These are phyloP conservation scores for Chlorella sp. DNA, from an alignment of 139 green algal genomes.

Conservation along the genomic window DNA sequence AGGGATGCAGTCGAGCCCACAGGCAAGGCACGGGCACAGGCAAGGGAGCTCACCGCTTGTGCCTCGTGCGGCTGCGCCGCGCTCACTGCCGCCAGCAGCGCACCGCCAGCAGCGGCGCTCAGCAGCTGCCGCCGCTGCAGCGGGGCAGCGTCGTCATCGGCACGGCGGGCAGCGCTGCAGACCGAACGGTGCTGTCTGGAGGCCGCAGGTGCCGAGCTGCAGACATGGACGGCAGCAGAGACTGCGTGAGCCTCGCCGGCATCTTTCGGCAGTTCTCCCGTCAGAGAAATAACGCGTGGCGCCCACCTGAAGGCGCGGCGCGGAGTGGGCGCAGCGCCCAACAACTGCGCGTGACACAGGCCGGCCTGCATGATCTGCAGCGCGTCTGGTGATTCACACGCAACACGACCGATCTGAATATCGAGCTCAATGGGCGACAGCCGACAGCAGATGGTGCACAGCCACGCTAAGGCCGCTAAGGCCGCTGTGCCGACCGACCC, in stretches of 20 bases:
- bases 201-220: background rate
- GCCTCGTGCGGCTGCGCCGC: background rate
- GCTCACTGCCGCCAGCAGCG: background rate
- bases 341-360: background rate
- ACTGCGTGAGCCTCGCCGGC: too few species aligned
- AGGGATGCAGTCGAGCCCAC: background rate
- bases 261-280: background rate
- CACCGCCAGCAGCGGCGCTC: background rate
- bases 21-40: background rate
- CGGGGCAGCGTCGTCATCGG: background rate
- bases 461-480: background rate
- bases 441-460: too few species aligned
- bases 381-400: background rate
- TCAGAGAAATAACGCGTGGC: background rate
- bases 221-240: background rate
- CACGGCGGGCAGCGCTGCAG: background rate
- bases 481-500: too few species aligned
- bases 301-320: background rate
- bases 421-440: background rate
- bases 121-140: conserved; percentile 14
- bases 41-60: background rate
- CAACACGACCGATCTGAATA: background rate
- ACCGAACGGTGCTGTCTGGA: background rate
- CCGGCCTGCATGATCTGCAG: background rate
- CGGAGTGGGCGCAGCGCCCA: background rate